Evolutionary conservation across 345 rosid species (phyloP).

Genomic region (Sonneratia caseolaris): DNA sequence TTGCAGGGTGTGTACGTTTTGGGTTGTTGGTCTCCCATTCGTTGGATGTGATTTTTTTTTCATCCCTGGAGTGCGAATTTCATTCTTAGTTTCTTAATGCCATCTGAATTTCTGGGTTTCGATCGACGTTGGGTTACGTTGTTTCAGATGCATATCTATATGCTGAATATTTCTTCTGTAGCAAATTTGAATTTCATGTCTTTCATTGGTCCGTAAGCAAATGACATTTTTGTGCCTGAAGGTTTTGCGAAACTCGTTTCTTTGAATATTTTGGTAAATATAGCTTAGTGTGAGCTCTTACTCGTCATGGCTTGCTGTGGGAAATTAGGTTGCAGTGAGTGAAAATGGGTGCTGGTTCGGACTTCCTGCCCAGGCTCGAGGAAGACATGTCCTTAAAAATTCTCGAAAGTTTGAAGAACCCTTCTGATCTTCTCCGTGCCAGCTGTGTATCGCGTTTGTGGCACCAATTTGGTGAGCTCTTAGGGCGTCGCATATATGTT

Average conservation of each 20-base stretch:
- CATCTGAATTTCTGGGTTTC: not conserved
- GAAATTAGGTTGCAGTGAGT: not conserved
- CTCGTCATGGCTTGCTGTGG: not conserved
- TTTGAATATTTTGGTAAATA: not conserved
- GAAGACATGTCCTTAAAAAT: slow-evolving; percentile 36
- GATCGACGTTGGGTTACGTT: not conserved
- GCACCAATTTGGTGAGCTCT: slow-evolving; percentile 55
- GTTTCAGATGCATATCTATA: not conserved
- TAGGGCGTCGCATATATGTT: not conserved
- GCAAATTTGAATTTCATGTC: not conserved
- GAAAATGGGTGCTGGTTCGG: slow-evolving; percentile 16
- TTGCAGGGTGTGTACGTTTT: not conserved
- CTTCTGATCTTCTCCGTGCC: slow-evolving; percentile 57
- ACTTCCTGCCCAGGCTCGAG: slow-evolving; percentile 45
- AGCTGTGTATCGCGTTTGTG: slow-evolving; percentile 60
- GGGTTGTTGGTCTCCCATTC: not conserved
- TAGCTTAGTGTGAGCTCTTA: not conserved
- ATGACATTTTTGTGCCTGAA: not conserved
- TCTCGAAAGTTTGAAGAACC: slow-evolving; percentile 44
- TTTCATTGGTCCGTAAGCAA: not conserved
- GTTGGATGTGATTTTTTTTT: not conserved
- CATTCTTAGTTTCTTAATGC: not conserved
- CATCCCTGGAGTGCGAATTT: not conserved
- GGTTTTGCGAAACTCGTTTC: not conserved
- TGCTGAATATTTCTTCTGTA: not conserved